phyloP scores from a whole-genome alignment of 352 stramenopile species.

The Globisporangium echinulatum region DNA sequence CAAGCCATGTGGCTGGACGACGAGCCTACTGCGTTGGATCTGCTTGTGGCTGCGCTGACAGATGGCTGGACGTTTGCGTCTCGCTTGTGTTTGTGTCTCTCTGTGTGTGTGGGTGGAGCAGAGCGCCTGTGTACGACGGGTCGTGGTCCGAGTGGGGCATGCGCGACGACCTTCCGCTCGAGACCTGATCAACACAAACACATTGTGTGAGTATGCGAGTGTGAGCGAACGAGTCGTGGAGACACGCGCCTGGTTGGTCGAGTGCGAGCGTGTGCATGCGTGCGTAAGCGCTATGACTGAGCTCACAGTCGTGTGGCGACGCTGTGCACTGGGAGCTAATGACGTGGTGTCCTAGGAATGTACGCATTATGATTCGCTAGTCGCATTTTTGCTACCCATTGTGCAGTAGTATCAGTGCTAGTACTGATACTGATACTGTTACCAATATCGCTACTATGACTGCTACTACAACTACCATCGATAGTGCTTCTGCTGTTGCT shows the following conservation, averaged over 20 bases:
- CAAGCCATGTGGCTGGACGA: too few species aligned
- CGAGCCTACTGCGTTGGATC: too few species aligned
- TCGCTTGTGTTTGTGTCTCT: neutral
- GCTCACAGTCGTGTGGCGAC: too few species aligned
- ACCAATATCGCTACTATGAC: too few species aligned
- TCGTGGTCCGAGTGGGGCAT: conserved; percentile 86
- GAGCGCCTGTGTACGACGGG: conserved; percentile 83
- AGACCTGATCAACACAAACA: conserved; percentile 8
- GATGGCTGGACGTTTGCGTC: neutral
- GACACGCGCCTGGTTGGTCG: neutral
- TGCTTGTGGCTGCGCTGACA: too few species aligned
- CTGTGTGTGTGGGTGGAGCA: conserved; percentile 13
- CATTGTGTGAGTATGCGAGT: neutral
- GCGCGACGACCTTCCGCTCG: conserved; percentile 50
- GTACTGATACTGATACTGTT: too few species aligned
- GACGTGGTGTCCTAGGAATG: neutral
- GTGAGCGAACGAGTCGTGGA: neutral
- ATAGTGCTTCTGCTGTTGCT: too few species aligned
- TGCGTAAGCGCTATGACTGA: too few species aligned
- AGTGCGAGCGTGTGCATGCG: neutral
- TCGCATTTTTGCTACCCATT: too few species aligned
- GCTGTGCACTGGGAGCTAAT: neutral
- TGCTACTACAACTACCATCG: too few species aligned
- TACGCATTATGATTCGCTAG: neutral
- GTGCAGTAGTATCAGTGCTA: too few species aligned